Evolutionary conservation across 2,329 filamentous ascomycete species (phyloP), one percentile per base, ranked within the genome.

Genomic region (Penicillium rolfsii): DNA sequence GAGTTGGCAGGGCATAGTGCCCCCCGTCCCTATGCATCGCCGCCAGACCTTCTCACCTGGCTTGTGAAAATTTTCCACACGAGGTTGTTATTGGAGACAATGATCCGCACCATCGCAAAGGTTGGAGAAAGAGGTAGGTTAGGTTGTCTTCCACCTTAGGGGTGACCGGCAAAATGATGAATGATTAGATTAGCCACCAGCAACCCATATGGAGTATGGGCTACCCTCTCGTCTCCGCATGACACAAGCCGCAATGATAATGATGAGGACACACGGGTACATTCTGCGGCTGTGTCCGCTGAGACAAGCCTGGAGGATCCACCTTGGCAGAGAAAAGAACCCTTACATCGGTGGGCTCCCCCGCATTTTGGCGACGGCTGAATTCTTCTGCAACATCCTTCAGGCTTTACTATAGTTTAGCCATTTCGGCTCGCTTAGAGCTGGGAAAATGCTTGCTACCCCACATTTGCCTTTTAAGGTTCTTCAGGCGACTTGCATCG

Each of bases 1-100:
- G 57, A 59, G 16, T 33, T 59, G 30, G 50, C 50, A 14, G 57
- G 57, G 4, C 57, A 59, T 24, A 38, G 36, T 8, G 57, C 43
- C 2, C 24, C 55, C 1, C 43, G 57, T 33, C 7, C 55, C 14
- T 52, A 55, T 55, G 57, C 50, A 6, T 54, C 57, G 24, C 50
- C 52, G 6, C 57, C 57, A 8, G 55, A 59, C 53, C 50, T 41
- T 2, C 24, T 55, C n/a, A 52, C 57, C 5, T 45, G 40, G 41
- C 33, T 59, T 1, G 50, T 55, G 57, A 40, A 52, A 24, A 36
- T 24, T 16, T 59, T 59, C 43, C 24, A 53, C 14, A 43, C 50
- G 19, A 53, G 19, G 35, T 53, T 12, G 33, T 53, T 16, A 40
- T 53, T n/a, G 50, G 40, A 26, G 50, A 53, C 8, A 35, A 53